A percentile compares a stretch with the other conserved stretches of the same genome.
Conservation (phyloP, 2,329 filamentous ascomycete species). For the Nectriaceae sp. region DNA sequence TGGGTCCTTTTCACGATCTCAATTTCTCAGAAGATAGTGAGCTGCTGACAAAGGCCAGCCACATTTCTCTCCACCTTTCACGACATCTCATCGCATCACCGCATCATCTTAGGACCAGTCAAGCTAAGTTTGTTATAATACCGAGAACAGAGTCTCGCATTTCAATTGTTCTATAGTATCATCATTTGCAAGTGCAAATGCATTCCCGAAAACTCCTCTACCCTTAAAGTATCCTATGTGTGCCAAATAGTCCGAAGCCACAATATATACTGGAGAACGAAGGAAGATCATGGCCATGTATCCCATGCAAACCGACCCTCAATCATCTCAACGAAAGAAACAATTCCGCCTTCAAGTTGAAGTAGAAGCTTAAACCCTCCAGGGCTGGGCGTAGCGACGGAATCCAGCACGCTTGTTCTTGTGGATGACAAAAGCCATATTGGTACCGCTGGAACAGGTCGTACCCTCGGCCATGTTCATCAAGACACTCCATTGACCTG, state of each 20-base stretch:
- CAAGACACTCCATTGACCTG: conserved; percentile 53
- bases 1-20: background rate
- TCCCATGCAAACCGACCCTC: conserved; percentile 6
- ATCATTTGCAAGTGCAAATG: background rate
- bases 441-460: conserved; percentile 42
- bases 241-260: conserved; percentile 8
- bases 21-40: background rate
- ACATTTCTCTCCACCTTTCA: background rate
- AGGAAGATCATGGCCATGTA: conserved; percentile 3
- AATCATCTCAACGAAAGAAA: too few species aligned
- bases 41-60: background rate
- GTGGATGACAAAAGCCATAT: conserved; percentile 24
- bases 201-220: conserved; percentile 10
- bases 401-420: conserved; percentile 17
- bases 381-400: conserved; percentile 2
- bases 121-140: background rate
- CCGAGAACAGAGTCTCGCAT: background rate
- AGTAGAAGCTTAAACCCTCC: conserved; percentile 7
- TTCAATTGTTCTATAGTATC: background rate
- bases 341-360: conserved; percentile 6
- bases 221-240: conserved; percentile 1
- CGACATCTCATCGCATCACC: background rate
- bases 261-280: conserved; percentile 12
- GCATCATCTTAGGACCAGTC: background rate
- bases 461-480: conserved; percentile 56